Conservation (phyloP, 2,329 filamentous ascomycete genomes). For the Ascochyta fabae region DNA sequence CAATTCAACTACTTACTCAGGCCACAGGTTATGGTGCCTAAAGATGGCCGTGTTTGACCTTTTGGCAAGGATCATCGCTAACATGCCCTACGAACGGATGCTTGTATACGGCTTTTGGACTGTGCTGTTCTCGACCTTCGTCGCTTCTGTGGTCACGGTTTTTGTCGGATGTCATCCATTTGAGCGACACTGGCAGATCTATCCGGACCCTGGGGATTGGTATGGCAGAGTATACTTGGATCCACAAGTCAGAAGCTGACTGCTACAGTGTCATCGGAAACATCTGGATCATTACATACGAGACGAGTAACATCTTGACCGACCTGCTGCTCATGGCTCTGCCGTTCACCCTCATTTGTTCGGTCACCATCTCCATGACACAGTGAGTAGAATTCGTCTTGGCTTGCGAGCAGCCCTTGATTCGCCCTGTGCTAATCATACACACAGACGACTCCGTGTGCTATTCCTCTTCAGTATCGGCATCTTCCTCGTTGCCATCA, state of each 20-base stretch:
- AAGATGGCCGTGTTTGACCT: conserved; percentile 30
- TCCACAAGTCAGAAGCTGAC: conserved; percentile 1
- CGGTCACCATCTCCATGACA: conserved; percentile 15
- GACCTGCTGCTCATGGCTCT: conserved; percentile 26
- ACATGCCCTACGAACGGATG: conserved; percentile 24
- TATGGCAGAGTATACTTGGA: conserved; percentile 1
- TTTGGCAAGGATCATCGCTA: conserved; percentile 21
- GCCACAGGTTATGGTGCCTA: conserved; percentile 23
- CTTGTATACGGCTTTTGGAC: conserved; percentile 18
- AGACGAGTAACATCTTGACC: conserved; percentile 26
- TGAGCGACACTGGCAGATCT: conserved; percentile 22
- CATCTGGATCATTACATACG: conserved; percentile 29
- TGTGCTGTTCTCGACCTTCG: conserved; percentile 16
- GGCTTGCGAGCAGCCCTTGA: neutral
- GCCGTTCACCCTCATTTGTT: conserved; percentile 20
- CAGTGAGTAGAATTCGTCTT: conserved; percentile 9
- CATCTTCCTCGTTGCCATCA: conserved; percentile 24
- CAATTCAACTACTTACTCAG: neutral
- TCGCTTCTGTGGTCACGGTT: conserved; percentile 21
- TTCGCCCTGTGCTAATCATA: neutral
- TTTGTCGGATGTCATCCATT: conserved; percentile 23
- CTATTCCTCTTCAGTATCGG: conserved; percentile 28
- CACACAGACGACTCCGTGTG: conserved; percentile 20
- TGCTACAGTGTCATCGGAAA: conserved; percentile 22
- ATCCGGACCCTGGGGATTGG: conserved; percentile 26